Percentiles rank a stretch among this genome's conserved stretches.
These are phyloP conservation scores for Pontederia crassipes DNA, from an alignment of 176 grass and related monocot species.

Conservation along the genomic window DNA sequence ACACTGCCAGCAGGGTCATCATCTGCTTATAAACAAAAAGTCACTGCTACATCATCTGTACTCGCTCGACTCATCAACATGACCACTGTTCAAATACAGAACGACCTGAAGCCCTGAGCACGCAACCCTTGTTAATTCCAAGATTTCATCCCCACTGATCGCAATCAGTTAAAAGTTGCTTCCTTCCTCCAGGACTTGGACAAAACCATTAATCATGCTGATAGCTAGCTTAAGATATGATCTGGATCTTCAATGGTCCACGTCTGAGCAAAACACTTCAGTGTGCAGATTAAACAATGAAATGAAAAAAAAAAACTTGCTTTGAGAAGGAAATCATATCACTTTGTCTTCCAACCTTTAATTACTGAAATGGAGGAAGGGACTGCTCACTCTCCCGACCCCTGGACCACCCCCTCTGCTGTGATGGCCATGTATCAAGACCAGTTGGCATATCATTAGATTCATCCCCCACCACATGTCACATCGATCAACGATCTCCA, in stretches of 20 bases:
- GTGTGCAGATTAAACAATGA: background rate
- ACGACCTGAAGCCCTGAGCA: no score
- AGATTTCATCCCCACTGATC: no score
- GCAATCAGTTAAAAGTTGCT: background rate
- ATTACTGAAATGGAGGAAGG: no score
- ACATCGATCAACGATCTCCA: background rate
- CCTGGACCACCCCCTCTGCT: no score
- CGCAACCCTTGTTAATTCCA: no score
- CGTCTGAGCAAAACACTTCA: background rate
- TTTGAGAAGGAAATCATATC: background rate
- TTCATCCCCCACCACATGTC: background rate
- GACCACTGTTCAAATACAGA: no score
- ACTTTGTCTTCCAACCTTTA: no score
- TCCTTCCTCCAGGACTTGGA: background rate
- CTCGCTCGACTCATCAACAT: no score
- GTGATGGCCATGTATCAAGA: background rate
- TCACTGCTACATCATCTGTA: no score
- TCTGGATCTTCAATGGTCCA: constrained; percentile 3
- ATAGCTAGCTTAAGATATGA: background rate
- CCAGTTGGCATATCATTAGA: background rate
- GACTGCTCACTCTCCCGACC: no score
- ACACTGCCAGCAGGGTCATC: no score
- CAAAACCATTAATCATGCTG: background rate
- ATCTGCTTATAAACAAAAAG: no score
- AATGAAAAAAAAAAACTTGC: background rate